These are phyloP conservation scores for Trichoderma sp. DNA, from an alignment of 2,329 filamentous ascomycete genomes.

Conservation along the genomic window DNA sequence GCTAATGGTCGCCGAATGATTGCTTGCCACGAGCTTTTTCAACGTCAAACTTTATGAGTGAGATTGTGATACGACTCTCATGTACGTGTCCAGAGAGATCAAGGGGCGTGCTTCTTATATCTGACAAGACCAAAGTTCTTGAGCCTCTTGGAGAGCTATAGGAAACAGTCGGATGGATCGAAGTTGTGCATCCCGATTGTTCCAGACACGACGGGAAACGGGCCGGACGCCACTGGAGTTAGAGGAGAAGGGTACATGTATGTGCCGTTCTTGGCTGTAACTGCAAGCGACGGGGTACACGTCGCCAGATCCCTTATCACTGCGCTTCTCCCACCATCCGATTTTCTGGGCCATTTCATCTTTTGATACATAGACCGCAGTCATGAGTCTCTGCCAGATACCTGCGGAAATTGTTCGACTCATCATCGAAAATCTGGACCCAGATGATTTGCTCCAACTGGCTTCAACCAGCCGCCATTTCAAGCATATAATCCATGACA, in stretches of 20 bases:
- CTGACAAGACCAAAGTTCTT: not conserved
- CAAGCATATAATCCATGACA: constrained; percentile 54
- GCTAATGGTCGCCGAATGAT: not conserved
- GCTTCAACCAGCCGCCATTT: constrained; percentile 58
- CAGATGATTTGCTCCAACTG: constrained; percentile 63
- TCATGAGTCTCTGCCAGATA: constrained; percentile 46
- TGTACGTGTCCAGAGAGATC: not conserved
- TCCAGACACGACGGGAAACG: not conserved
- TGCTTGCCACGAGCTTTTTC: not conserved
- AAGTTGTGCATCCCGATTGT: not conserved
- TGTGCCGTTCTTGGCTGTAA: not conserved
- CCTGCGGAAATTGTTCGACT: constrained; percentile 69
- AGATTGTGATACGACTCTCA: not conserved
- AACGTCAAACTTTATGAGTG: not conserved
- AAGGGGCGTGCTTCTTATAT: not conserved
- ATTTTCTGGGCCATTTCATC: not conserved
- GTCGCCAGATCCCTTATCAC: not conserved
- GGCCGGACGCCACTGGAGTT: not conserved
- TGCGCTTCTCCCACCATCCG: not conserved
- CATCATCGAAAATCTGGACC: constrained; percentile 57
- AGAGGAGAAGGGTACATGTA: not conserved
- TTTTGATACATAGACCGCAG: not conserved
- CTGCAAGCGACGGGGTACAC: not conserved
- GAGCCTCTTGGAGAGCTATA: not conserved
- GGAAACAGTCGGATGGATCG: not conserved